Percentiles rank a stretch among this genome's conserved stretches.
Evolutionary conservation across 345 rosid genomes (phyloP).

Genomic region (Linum usitatissimum): DNA sequence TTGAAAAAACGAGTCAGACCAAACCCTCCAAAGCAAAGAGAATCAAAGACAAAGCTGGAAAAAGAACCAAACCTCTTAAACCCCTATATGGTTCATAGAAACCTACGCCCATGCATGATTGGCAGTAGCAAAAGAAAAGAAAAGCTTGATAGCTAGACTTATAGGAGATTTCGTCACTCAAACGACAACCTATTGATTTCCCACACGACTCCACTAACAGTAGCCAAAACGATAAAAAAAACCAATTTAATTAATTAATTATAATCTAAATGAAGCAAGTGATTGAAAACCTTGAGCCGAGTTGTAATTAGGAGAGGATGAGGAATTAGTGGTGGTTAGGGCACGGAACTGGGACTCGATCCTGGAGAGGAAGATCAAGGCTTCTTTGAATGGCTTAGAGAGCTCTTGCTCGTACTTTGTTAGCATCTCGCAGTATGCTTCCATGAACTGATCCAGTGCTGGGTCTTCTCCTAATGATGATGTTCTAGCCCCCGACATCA

Average conservation of each 20-base stretch:
- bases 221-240: not conserved
- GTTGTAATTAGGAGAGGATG: slow-evolving; percentile 11
- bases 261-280: too few species aligned
- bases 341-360: slow-evolving; percentile 85
- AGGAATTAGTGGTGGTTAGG: slow-evolving; percentile 35
- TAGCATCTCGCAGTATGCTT: slow-evolving; percentile 98
- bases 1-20: too few species aligned
- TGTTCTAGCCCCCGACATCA: slow-evolving; percentile 21
- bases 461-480: slow-evolving; percentile 77
- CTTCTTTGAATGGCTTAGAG: slow-evolving; percentile 90
- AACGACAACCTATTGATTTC: not conserved
- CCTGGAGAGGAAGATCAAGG: slow-evolving; percentile 73
- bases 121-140: too few species aligned
- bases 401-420: slow-evolving; percentile 91
- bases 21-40: too few species aligned
- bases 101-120: not conserved
- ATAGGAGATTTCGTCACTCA: not conserved
- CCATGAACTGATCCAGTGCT: slow-evolving; percentile 97
- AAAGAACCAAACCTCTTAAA: too few species aligned
- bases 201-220: not conserved
- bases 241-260: not conserved
- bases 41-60: too few species aligned
- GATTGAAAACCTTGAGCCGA: too few species aligned
- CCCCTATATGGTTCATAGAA: not conserved
- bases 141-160: too few species aligned